phyloP scores from a whole-genome alignment of 202 grass and related monocot species.

The Eragrostis tef region DNA sequence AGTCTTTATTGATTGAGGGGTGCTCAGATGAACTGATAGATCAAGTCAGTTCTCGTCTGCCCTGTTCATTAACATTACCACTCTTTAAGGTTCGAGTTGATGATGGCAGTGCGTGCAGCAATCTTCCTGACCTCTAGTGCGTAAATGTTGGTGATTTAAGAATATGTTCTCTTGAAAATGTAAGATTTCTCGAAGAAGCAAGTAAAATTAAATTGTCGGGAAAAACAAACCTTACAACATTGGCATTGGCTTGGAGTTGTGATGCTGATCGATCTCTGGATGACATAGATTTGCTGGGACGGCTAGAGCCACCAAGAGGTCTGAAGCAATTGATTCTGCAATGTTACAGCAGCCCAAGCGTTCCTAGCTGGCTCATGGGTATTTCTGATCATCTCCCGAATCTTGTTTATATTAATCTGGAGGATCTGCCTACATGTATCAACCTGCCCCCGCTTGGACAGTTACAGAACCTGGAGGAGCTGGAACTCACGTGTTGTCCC shows the following conservation, averaged over 20 bases:
- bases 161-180: background rate
- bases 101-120: background rate
- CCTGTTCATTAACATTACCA: background rate
- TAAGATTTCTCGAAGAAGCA: background rate
- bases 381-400: background rate
- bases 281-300: background rate
- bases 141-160: background rate
- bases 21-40: background rate
- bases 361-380: background rate
- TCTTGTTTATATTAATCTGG: background rate
- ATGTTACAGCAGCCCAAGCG: background rate
- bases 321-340: background rate
- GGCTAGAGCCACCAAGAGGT: background rate
- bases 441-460: background rate
- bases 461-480: background rate
- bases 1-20: background rate
- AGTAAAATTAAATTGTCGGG: background rate
- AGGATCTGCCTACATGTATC: background rate
- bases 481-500: background rate
- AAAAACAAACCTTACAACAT: background rate
- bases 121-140: background rate
- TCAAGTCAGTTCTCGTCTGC: background rate
- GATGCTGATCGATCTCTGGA: background rate
- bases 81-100: background rate
- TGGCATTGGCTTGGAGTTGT: background rate